These are phyloP conservation scores for Quercus rubra DNA, from an alignment of 306 rosid genomes.

Conservation along the genomic window DNA sequence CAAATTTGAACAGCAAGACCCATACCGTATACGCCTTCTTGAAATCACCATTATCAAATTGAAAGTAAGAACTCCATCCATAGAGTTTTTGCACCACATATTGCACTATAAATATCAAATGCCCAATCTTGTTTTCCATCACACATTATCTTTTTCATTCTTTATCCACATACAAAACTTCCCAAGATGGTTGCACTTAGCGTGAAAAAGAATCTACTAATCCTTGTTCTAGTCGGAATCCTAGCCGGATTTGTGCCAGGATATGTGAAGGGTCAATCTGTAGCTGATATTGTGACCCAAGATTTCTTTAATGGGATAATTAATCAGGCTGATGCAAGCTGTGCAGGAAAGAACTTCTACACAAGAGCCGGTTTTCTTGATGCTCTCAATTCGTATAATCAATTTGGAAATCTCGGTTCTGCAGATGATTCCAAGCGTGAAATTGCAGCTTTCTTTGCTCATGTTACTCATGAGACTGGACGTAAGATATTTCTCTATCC, in stretches of 20 bases:
- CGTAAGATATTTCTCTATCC: slow-evolving; percentile 33
- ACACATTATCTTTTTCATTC: neutral
- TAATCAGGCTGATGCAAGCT: slow-evolving; percentile 36
- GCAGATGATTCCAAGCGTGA: slow-evolving; percentile 66
- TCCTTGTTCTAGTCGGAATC: slow-evolving; percentile 6
- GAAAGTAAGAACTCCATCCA: no score
- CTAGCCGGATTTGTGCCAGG: neutral
- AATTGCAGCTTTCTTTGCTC: slow-evolving; percentile 79
- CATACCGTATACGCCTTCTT: no score
- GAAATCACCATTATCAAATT: no score
- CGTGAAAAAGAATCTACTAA: neutral
- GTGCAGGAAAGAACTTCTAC: slow-evolving; percentile 67
- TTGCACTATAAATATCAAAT: neutral
- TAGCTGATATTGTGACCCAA: slow-evolving; percentile 48
- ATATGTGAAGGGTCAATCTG: slow-evolving; percentile 27
- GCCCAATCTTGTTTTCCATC: neutral
- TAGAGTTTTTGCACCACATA: no score
- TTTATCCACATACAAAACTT: neutral
- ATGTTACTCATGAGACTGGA: slow-evolving; percentile 82
- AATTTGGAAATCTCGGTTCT: slow-evolving; percentile 41
- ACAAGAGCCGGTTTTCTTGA: slow-evolving; percentile 43
- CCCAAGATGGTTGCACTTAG: neutral
- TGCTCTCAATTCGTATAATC: slow-evolving; percentile 44
- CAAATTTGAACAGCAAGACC: no score
- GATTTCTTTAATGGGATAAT: slow-evolving; percentile 54